Evolutionary conservation across 2,329 filamentous ascomycete species (phyloP), one percentile per base, ranked within the genome.

Genomic region (Cladosporium sp.): DNA sequence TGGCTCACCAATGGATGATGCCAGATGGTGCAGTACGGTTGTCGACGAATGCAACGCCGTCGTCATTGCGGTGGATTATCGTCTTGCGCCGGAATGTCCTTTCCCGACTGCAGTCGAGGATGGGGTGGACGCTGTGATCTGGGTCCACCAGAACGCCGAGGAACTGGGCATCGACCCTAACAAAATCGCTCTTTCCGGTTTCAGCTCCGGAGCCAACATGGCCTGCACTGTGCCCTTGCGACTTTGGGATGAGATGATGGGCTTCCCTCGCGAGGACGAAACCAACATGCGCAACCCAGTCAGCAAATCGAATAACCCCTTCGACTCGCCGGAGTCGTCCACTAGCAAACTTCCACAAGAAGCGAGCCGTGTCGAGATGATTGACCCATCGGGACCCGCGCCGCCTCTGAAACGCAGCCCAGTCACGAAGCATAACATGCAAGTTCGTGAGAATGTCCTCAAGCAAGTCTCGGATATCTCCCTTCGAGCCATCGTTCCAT

Each of bases 41-140:
- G 70, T 82, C n/a, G 60, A 77, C 2, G 68, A 82, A 51, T 72
- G 78, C 12, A 72, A 72, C 39, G 80, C 80, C 3, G 75, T 84
- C 4, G 75, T 83, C 16, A 76, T 83, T 50, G 78, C 74, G 52
- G 81, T 84, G 49, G 77, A 78, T 51, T 84, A 84, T 59, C 74
- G 81, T 13, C 72, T 76, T 15, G 80, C 80, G 0, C 81, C 81
- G 3, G 80, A 84, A 59, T 67, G 76, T 53, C 79, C 80, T 0
- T 84, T 84, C 56, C 81, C 81, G 2, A 79, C 76, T 0, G 79
- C 80, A 0, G 80, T 84, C 2, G 81, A 84, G 55, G 81, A 85
- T 54, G 79, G 80, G 16, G 80, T 80, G 6, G 79, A 82, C 51
- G 78, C 80, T 1, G 66, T 85, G 16, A 67, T 82, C 4, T 83